These are phyloP conservation scores for Craspedostauros australis DNA, from an alignment of 108 stramenopile species.

Conservation along the genomic window DNA sequence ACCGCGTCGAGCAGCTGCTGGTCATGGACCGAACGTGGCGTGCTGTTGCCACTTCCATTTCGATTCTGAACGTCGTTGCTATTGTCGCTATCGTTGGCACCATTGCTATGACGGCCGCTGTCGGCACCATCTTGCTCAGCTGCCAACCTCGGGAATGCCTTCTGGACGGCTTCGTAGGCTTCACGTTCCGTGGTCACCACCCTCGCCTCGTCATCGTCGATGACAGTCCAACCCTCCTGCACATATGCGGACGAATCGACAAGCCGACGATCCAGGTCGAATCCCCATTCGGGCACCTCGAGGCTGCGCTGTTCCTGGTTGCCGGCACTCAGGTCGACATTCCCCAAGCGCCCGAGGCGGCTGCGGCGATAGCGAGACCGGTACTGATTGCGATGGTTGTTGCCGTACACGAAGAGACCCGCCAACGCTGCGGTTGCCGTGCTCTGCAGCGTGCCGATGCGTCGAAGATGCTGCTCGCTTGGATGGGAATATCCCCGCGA, in stretches of 20 bases:
- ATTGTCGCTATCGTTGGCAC: too few species aligned
- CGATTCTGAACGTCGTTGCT: too few species aligned
- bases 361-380: not conserved
- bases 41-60: too few species aligned
- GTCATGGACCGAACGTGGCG: too few species aligned
- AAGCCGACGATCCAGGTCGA: constrained; percentile 32
- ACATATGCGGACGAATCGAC: constrained; percentile 11
- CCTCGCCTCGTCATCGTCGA: constrained; percentile 51
- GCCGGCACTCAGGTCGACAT: not conserved
- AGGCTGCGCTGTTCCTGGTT: constrained; percentile 1
- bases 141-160: constrained; percentile 35
- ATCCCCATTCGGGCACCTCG: constrained; percentile 22
- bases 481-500: not conserved
- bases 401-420: constrained; percentile 53
- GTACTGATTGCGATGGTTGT: constrained; percentile 3
- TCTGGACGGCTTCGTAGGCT: constrained; percentile 36
- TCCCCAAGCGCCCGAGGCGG: not conserved
- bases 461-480: too few species aligned
- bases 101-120: not conserved
- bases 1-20: constrained; percentile 11
- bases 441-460: constrained; percentile 28
- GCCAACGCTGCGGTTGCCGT: constrained; percentile 45
- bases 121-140: not conserved
- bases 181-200: constrained; percentile 25
- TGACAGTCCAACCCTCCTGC: constrained; percentile 32